These are phyloP conservation scores for Candida palmyrensis DNA, from an alignment of 805 yeast genomes.

Conservation along the genomic window DNA sequence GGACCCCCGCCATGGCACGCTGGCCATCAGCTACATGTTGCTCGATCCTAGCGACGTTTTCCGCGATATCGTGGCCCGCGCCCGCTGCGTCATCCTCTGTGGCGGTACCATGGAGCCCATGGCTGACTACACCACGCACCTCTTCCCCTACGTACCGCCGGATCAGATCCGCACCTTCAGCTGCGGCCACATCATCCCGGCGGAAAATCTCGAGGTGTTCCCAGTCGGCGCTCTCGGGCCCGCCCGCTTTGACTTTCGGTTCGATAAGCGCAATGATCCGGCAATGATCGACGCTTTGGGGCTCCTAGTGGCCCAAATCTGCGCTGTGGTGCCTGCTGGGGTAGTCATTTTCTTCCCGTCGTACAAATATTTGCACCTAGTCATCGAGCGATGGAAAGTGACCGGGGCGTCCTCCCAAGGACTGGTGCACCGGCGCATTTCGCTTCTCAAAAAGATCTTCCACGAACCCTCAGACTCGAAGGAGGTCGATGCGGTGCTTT, in stretches of 20 bases:
- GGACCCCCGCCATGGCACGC: slow-evolving; percentile 31
- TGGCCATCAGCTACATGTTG: slow-evolving; percentile 58
- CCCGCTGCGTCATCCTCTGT: slow-evolving; percentile 71
- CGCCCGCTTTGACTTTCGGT: slow-evolving; percentile 60
- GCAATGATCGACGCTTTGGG: slow-evolving; percentile 50
- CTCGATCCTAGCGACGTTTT: slow-evolving; percentile 76
- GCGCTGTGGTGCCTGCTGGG: slow-evolving; percentile 59
- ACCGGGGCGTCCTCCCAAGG: slow-evolving; percentile 8
- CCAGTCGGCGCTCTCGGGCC: slow-evolving; percentile 37
- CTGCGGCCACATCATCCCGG: slow-evolving; percentile 84
- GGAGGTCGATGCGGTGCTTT: slow-evolving; percentile 42
- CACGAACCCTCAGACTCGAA: slow-evolving; percentile 46
- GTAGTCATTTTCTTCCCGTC: slow-evolving; percentile 82
- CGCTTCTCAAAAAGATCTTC: slow-evolving; percentile 26
- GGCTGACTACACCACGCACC: slow-evolving; percentile 58
- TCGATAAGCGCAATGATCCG: slow-evolving; percentile 49
- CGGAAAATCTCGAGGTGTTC: slow-evolving; percentile 57
- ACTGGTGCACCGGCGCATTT: background rate
- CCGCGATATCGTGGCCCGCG: slow-evolving; percentile 55
- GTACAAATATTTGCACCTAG: slow-evolving; percentile 60
- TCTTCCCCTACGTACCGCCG: slow-evolving; percentile 51
- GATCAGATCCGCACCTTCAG: slow-evolving; percentile 48
- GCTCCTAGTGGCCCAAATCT: slow-evolving; percentile 36
- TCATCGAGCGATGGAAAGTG: slow-evolving; percentile 49
- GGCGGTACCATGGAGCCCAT: slow-evolving; percentile 97